Percentiles rank a stretch among this genome's conserved stretches.
Evolutionary conservation across 2,329 filamentous ascomycete species (phyloP).

Genomic region (Pezicula radicicola): DNA sequence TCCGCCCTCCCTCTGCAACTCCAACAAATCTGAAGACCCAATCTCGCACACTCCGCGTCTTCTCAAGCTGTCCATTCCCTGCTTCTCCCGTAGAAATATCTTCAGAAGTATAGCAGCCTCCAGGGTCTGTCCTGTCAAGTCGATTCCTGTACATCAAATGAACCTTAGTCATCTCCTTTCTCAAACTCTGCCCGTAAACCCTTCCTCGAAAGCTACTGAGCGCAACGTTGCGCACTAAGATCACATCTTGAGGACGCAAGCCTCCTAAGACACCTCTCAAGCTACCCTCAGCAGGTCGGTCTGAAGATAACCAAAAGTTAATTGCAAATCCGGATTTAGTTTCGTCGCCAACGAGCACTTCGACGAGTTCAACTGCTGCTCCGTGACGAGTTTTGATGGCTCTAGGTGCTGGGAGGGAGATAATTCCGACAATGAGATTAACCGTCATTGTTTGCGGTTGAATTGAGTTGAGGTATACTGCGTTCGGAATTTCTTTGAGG

Average conservation of each 20-base stretch:
- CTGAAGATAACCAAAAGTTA: conserved; percentile 72
- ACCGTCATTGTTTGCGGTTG: conserved; percentile 78
- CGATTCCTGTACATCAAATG: conserved; percentile 60
- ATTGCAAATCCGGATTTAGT: conserved; percentile 77
- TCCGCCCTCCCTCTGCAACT: conserved; percentile 4
- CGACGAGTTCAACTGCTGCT: conserved; percentile 61
- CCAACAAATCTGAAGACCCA: conserved; percentile 75
- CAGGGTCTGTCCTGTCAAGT: conserved; percentile 47
- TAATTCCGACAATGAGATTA: conserved; percentile 76
- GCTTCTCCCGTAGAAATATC: conserved; percentile 34
- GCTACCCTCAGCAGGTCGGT: conserved; percentile 19
- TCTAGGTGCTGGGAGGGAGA: conserved; percentile 66
- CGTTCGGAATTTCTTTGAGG: conserved; percentile 67
- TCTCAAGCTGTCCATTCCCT: conserved; percentile 52
- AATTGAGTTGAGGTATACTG: conserved; percentile 62
- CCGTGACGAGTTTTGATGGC: conserved; percentile 66
- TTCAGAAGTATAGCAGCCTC: conserved; percentile 53
- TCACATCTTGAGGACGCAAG: conserved; percentile 69
- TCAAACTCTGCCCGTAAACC: conserved; percentile 83
- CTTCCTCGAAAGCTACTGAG: conserved; percentile 70
- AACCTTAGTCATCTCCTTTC: conserved; percentile 66
- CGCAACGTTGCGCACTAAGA: conserved; percentile 77
- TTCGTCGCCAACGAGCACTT: conserved; percentile 81
- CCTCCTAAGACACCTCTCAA: conserved; percentile 29
- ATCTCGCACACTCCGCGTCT: conserved; percentile 64